Conservation (phyloP, 345 rosid species). For the Cardamine resedifolia region DNA sequence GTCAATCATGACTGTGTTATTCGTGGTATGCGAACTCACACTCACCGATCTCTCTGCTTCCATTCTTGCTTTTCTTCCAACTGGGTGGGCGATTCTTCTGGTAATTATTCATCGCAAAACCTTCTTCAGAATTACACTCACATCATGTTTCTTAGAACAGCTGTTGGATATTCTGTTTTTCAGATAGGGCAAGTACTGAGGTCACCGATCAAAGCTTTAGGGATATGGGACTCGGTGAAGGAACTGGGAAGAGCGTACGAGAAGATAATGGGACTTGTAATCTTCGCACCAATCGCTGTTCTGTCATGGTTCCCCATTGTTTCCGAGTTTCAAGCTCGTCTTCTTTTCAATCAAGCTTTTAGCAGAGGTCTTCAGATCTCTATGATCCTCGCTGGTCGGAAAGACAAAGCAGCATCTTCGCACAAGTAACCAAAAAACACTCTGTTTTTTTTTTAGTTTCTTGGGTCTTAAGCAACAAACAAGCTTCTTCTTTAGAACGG, state of each 20-base stretch:
- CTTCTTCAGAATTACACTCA: background rate
- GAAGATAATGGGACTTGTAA: conserved; percentile 66
- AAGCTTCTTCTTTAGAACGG: background rate
- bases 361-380: conserved; percentile 95
- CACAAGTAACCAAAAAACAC: conserved; percentile 19
- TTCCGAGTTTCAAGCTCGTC: conserved; percentile 77
- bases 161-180: background rate
- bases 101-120: conserved; percentile 44
- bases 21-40: conserved; percentile 64
- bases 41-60: conserved; percentile 73
- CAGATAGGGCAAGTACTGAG: conserved; percentile 76
- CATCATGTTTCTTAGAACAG: background rate
- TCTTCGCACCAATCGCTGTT: conserved; percentile 68
- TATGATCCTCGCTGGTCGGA: conserved; percentile 74
- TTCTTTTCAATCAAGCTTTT: conserved; percentile 93
- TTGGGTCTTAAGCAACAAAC: conserved; percentile 3
- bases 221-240: conserved; percentile 76
- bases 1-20: conserved; percentile 78
- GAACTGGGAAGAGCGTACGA: conserved; percentile 89
- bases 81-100: conserved; percentile 92
- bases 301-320: conserved; percentile 88
- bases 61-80: conserved; percentile 71
- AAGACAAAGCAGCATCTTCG: conserved; percentile 45
- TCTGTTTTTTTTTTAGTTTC: background rate
- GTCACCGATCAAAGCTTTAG: conserved; percentile 47